Conservation (phyloP, 305 asterid genomes). For the Solanum hybrid region DNA sequence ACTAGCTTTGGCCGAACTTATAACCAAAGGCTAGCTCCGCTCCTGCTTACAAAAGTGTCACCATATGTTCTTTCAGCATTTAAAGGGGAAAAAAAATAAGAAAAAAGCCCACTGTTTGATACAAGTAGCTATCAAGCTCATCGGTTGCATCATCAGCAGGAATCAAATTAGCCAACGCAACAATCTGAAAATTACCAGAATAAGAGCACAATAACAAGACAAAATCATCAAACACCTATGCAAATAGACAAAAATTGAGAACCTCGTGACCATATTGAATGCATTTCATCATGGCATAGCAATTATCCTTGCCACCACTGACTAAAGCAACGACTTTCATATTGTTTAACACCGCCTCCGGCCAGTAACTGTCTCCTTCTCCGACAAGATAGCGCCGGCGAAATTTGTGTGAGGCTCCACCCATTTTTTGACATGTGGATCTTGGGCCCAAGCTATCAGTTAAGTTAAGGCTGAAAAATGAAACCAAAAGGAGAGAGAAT, state of each 20-base stretch:
- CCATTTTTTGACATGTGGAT: too few relatives aligned
- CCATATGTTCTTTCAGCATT: not conserved
- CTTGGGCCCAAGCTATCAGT: too few relatives aligned
- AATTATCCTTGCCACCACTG: slow-evolving; percentile 94
- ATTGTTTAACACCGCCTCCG: slow-evolving; percentile 1
- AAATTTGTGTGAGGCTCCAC: not conserved
- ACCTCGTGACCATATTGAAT: slow-evolving; percentile 82
- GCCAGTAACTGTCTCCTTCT: not conserved
- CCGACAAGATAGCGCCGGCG: not conserved
- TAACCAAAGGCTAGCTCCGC: not conserved
- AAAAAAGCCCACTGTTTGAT: slow-evolving; percentile 65
- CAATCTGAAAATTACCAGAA: slow-evolving; percentile 38
- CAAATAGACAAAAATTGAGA: not conserved
- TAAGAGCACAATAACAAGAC: not conserved
- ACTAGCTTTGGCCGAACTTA: not conserved
- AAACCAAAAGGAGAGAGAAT: too few relatives aligned
- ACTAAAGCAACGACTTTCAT: slow-evolving; percentile 90
- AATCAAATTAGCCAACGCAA: slow-evolving; percentile 86
- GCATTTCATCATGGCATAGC: slow-evolving; percentile 94
- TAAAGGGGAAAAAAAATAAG: not conserved
- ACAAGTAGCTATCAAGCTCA: slow-evolving; percentile 95
- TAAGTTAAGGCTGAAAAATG: too few relatives aligned
- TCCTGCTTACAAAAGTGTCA: not conserved
- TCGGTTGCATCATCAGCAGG: slow-evolving; percentile 72
- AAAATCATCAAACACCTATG: not conserved